Percentiles rank a stretch among this genome's conserved stretches.
Conservation (phyloP, 2,329 filamentous ascomycete genomes). For the Nakataea oryzae region DNA sequence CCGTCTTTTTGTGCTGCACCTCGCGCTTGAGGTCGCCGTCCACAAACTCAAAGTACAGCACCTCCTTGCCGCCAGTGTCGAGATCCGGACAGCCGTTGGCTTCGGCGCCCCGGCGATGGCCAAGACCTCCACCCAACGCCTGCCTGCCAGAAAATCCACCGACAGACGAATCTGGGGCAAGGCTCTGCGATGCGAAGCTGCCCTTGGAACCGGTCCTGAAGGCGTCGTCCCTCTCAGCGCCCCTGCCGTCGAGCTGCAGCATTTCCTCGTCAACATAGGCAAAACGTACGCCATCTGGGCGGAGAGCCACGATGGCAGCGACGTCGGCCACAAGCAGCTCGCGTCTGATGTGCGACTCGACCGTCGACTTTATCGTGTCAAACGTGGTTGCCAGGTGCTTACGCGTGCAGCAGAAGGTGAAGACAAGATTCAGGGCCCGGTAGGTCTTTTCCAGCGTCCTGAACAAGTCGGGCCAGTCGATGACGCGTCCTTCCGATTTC, state of each 20-base stretch:
- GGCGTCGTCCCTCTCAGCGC: constrained; percentile 52
- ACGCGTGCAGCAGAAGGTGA: constrained; percentile 87
- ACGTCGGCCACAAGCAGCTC: constrained; percentile 67
- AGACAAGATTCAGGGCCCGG: constrained; percentile 80
- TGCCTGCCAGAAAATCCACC: constrained; percentile 43
- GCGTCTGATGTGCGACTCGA: constrained; percentile 71
- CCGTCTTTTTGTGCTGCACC: constrained; percentile 60
- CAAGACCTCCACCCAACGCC: constrained; percentile 20
- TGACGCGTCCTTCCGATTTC: constrained; percentile 20
- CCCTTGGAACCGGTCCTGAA: constrained; percentile 47
- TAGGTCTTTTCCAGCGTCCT: constrained; percentile 65
- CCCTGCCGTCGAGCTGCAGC: constrained; percentile 70
- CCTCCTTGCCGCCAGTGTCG: constrained; percentile 42
- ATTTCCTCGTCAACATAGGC: constrained; percentile 76
- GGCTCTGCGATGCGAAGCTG: constrained; percentile 37
- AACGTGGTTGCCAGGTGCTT: constrained; percentile 90
- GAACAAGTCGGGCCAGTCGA: constrained; percentile 66
- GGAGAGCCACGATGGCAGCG: constrained; percentile 66
- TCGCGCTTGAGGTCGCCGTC: constrained; percentile 85
- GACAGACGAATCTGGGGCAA: constrained; percentile 43
- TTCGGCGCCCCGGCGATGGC: constrained; percentile 9
- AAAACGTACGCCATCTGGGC: constrained; percentile 73
- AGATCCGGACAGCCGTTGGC: constrained; percentile 11
- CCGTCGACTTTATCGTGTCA: constrained; percentile 73
- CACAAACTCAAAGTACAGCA: constrained; percentile 84